Evolutionary conservation across 495 filamentous ascomycete species (phyloP), one percentile per base, ranked within the genome.

Genomic region (Viridothelium virens): DNA sequence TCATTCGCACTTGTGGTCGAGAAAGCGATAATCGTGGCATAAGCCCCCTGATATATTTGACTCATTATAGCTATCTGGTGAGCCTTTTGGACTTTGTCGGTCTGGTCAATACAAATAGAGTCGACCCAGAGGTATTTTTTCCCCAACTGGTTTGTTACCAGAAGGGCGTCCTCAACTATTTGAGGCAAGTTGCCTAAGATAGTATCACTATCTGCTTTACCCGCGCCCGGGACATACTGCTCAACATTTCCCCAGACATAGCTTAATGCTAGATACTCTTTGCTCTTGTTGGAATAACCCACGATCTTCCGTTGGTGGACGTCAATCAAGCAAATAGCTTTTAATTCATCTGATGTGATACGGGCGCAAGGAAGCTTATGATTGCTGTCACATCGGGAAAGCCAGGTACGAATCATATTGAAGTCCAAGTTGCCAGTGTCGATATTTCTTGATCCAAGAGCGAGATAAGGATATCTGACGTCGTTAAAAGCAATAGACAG

Each of bases 201-300:
- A n/a, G 62, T 44, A 3, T 38, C 62, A 31, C 14, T 4, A 18
- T 18, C 9, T 14, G n/a, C n/a, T n/a, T n/a, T n/a, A n/a, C 62
- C 62, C 5, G 39, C 5, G 39, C 39, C 39, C 6, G 39, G 39
- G n/a, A 64, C 39, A 25, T 44, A 31, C n/a, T 64, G 62, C n/a
- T 12, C n/a, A 5, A 38, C 62, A 3, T 64, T 41, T 9, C 39
- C 62, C 62, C 62, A 64, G 12, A 64, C 62, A 34, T 64, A 64
- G 62, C 62, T 64, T n/a, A 47, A 34, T 2, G 62, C 38, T 2
- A 64, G 34, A 44, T 64, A 64, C 6, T 41, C 38, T 2, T 18
- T 14, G 25, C 34, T 44, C 18, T 3, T 38, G 14, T 2, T 3
- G 18, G 62, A 44, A 38, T 64, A 64, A 2, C 18, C 34, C 12